These are phyloP conservation scores for Nemania abortiva DNA, from an alignment of 2,329 filamentous ascomycete species.

Conservation along the genomic window DNA sequence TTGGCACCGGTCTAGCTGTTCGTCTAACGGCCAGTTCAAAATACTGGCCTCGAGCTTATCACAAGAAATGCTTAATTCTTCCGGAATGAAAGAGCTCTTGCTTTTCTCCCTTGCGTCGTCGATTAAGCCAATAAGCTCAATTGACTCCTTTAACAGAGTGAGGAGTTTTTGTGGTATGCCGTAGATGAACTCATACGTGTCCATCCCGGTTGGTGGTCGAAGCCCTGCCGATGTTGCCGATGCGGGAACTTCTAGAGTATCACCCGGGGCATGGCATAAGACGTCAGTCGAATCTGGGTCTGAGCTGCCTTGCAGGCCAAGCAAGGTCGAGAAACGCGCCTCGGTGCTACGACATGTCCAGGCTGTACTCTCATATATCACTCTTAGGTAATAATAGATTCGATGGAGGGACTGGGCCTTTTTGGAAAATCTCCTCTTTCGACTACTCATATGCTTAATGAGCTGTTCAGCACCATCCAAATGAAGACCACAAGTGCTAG, in stretches of 20 bases:
- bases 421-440: not conserved
- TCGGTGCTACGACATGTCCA: not conserved
- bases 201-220: not conserved
- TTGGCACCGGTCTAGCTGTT: not conserved
- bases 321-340: constrained; percentile 1
- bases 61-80: constrained; percentile 11
- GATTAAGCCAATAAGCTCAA: constrained; percentile 70
- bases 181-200: constrained; percentile 51
- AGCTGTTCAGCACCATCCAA: constrained; percentile 3
- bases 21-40: constrained; percentile 23
- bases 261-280: not conserved
- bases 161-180: constrained; percentile 13
- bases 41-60: constrained; percentile 29
- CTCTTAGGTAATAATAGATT: constrained; percentile 9
- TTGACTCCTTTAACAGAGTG: constrained; percentile 10
- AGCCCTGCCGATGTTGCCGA: not conserved
- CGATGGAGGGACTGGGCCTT: constrained; percentile 5
- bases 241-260: not conserved
- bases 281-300: not conserved
- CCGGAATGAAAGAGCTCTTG: constrained; percentile 64
- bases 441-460: constrained; percentile 4
- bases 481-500: constrained; percentile 2
- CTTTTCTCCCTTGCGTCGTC: constrained; percentile 78
- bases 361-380: constrained; percentile 7
- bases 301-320: not conserved